Percentiles rank a stretch among this genome's conserved stretches.
These are phyloP conservation scores for Phlebiopsis flavidoalba DNA, from an alignment of 768 basidiomycete species.

Conservation along the genomic window DNA sequence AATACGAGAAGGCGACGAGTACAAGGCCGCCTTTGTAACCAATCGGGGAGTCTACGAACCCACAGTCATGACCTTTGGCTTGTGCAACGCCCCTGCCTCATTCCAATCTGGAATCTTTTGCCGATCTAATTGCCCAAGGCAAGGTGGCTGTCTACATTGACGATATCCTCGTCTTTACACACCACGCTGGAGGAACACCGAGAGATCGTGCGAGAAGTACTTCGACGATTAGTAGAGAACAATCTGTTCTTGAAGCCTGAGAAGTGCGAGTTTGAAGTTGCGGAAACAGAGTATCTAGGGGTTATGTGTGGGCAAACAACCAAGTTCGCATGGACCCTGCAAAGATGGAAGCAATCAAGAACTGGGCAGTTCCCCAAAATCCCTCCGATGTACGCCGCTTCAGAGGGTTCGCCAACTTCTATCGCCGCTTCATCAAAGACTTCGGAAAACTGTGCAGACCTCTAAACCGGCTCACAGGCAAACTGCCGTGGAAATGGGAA, in stretches of 20 bases:
- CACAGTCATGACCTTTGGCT: conserved; percentile 25
- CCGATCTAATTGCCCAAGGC: conserved; percentile 20
- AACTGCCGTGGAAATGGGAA: background rate
- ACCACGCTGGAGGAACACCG: conserved; percentile 14
- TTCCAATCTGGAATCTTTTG: conserved; percentile 30
- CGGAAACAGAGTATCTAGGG: conserved; percentile 24
- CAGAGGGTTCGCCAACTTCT: conserved; percentile 28
- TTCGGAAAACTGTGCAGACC: conserved; percentile 22
- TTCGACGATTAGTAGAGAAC: conserved; percentile 23
- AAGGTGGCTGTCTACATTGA: conserved; percentile 41
- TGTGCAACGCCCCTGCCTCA: conserved; percentile 15
- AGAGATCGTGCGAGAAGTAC: conserved; percentile 17
- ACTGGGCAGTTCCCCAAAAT: conserved; percentile 23
- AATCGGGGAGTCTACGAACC: conserved; percentile 23
- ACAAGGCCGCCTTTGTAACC: conserved; percentile 30
- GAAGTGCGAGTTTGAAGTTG: conserved; percentile 30
- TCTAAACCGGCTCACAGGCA: conserved; percentile 14
- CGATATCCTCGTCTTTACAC: conserved; percentile 29
- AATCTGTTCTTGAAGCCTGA: conserved; percentile 32
- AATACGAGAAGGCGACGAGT: conserved; percentile 19
- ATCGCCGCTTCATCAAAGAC: conserved; percentile 23
- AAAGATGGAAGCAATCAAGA: conserved; percentile 28
- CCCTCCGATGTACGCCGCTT: conserved; percentile 18
- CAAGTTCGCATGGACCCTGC: conserved; percentile 26
- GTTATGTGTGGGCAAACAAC: conserved; percentile 8